Base-by-base conservation (phyloP, 2,329 filamentous ascomycete genomes). In the Calonectria ilicicola region DNA sequence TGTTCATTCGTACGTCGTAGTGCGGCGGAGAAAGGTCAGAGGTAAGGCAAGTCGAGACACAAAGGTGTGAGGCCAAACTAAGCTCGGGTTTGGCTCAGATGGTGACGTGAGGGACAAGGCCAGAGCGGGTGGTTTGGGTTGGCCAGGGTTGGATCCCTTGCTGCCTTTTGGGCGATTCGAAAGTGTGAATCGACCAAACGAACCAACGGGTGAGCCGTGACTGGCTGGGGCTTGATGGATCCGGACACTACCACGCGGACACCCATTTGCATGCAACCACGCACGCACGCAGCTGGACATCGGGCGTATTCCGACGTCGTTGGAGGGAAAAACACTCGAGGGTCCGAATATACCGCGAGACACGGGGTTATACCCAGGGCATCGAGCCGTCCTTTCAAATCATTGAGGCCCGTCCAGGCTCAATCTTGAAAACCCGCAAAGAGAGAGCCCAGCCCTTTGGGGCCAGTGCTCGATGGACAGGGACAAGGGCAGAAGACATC, bases 91-190 rank as follows among this genome's bases (percentile, higher is more conserved):
- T 72, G 65, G 75, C 70, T 72, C 64, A 73, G 67, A 65, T 73
- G 73, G 77, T 79, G 77, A 79, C 77, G 77, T 79, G 77, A 79
- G 75, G 74, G 67, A 79, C 73, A 74, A 76, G 66, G 65, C 73
- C 69, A 47, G 64, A 69, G 73, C 69, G 64, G 71, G 69, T 76
- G 76, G 76, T 40, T 63, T 51, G 64, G 67, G 60, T 65, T 67
- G 49, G 66, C 64, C 62, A 49, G 56, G 74, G 69, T 73, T 75
- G 73, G 73, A 68, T 64, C 72, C 75, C 69, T 69, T 60, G 77
- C 73, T 79, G 70, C 73, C 65, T 75, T 79, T 78, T 77, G 72
- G 62, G 72, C 40, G 71, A 78, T 78, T 72, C 19, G 29, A 70
- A 76, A 75, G 73, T 74, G 77, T 69, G 63, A 76, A 77, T 74